Conservation (phyloP, 1,139 yeast genomes). For the Hyphopichia khmerensis region DNA sequence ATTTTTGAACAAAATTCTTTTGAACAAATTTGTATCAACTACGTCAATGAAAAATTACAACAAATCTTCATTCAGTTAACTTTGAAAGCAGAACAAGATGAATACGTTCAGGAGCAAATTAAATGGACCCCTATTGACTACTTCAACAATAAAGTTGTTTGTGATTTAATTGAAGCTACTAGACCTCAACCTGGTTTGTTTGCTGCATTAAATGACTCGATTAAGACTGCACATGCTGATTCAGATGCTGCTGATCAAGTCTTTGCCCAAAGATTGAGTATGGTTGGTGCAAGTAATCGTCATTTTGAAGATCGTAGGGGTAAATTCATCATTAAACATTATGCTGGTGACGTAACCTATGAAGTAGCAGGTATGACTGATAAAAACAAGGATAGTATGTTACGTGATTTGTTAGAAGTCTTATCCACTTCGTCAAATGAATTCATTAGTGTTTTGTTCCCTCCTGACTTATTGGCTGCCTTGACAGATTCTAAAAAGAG, state of each 20-base stretch:
- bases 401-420: slow-evolving; percentile 82
- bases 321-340: slow-evolving; percentile 89
- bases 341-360: slow-evolving; percentile 97
- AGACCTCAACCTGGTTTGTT: slow-evolving; percentile 94
- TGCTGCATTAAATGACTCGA: slow-evolving; percentile 94
- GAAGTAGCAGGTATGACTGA: slow-evolving; percentile 92
- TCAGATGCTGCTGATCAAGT: slow-evolving; percentile 96
- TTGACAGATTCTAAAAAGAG: slow-evolving; percentile 76
- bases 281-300: slow-evolving; percentile 74
- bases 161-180: slow-evolving; percentile 91
- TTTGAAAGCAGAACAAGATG: slow-evolving; percentile 95
- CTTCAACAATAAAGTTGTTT: slow-evolving; percentile 93
- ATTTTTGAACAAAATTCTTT: slow-evolving; percentile 95
- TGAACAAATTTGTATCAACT: slow-evolving; percentile 95
- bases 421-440: slow-evolving; percentile 68
- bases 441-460: slow-evolving; percentile 71
- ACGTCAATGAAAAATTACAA: slow-evolving; percentile 95
- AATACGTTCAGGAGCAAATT: slow-evolving; percentile 91
- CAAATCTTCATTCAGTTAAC: slow-evolving; percentile 96
- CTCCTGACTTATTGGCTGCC: slow-evolving; percentile 55
- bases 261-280: slow-evolving; percentile 85
- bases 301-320: slow-evolving; percentile 89
- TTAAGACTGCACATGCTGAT: slow-evolving; percentile 98
- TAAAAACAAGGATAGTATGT: slow-evolving; percentile 92
- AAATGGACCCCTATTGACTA: slow-evolving; percentile 98